phyloP scores from a whole-genome alignment of 1,139 yeast species.

The Pichiaceae sp. region DNA sequence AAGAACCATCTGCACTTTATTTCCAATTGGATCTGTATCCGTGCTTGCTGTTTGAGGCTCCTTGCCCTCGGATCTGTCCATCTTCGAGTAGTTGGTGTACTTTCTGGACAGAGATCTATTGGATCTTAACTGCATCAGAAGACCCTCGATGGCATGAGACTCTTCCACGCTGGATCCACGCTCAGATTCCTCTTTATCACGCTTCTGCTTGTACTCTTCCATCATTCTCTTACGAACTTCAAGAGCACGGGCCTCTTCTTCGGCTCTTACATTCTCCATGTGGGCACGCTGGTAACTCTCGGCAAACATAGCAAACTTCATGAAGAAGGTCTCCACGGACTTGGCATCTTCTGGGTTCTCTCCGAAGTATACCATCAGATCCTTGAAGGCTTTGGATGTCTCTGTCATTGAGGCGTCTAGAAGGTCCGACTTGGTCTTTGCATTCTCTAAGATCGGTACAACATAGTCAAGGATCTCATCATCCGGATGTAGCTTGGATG shows the following conservation, averaged over 20 bases:
- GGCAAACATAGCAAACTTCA: constrained; percentile 65
- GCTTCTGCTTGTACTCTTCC: constrained; percentile 33
- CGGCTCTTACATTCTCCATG: constrained; percentile 65
- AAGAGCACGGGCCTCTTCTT: constrained; percentile 49
- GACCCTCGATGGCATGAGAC: constrained; percentile 14
- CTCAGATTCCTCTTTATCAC: not conserved
- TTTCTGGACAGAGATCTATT: constrained; percentile 12
- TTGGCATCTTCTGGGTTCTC: constrained; percentile 59
- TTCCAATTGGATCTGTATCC: constrained; percentile 2
- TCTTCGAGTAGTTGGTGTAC: not conserved
- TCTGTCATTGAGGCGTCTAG: constrained; percentile 48
- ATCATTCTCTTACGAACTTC: constrained; percentile 63
- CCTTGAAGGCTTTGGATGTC: constrained; percentile 46
- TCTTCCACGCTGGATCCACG: not conserved
- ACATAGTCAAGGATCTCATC: constrained; percentile 51
- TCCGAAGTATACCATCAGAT: constrained; percentile 73
- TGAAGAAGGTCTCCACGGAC: constrained; percentile 59
- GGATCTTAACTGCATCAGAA: constrained; percentile 16
- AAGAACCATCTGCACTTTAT: constrained; percentile 9
- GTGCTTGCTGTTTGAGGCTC: too few species aligned
- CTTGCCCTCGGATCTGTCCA: constrained; percentile 8
- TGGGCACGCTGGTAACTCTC: constrained; percentile 71
- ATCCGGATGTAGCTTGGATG: constrained; percentile 61
- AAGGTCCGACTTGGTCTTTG: constrained; percentile 50
- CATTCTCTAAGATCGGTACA: constrained; percentile 47